Evolutionary conservation across 2,329 filamentous ascomycete species (phyloP), one percentile per base, ranked within the genome.

Genomic region (Monosporascus sp.): DNA sequence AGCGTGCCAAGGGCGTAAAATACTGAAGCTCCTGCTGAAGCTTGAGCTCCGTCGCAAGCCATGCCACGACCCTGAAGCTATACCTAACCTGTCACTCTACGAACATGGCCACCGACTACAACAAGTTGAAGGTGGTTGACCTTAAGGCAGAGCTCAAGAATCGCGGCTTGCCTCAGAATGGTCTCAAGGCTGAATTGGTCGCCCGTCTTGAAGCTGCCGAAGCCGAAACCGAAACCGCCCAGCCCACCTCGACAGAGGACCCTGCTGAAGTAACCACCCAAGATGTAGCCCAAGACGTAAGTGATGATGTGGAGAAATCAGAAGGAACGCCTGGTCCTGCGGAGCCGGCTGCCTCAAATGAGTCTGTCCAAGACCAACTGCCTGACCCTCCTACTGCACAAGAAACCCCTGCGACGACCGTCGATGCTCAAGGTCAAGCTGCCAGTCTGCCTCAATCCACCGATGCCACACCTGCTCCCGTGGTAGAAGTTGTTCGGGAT

Each of bases 141-240:
- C 79, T 93, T 54, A 88, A 86, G 70, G 82, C 82, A 22, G 87
- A 91, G 74, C 78, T 92, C 43, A 90, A 89, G 71, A 77, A 76
- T 54, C 82, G 88, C 58, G 84, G 85, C n/a, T 79, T 92, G 39
- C 74, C 83, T 6, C 80, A 84, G 56, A 81, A 81, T 24, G 89
- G 89, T 8, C 77, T 90, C 50, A 89, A 91, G 67, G 78, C 84
- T 24, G 88, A 87, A 55, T 80, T 91, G 47, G 77, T 92, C 52
- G 80, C 86, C 55, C 82, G 86, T 54, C 72, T 93, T 46, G 66
- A 75, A 47, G 72, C 54, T 15, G 25, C 49, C 27, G 47, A 54
- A 50, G 49, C 49, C 22, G 53, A 59, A 20, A 31, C 54, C 24
- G 51, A 55, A 43, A 22, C 49, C 44, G 43, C 52, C 46, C 52